Evolutionary conservation across 2,329 filamentous ascomycete species (phyloP).

Genomic region (Arthrobotrys entomopaga): DNA sequence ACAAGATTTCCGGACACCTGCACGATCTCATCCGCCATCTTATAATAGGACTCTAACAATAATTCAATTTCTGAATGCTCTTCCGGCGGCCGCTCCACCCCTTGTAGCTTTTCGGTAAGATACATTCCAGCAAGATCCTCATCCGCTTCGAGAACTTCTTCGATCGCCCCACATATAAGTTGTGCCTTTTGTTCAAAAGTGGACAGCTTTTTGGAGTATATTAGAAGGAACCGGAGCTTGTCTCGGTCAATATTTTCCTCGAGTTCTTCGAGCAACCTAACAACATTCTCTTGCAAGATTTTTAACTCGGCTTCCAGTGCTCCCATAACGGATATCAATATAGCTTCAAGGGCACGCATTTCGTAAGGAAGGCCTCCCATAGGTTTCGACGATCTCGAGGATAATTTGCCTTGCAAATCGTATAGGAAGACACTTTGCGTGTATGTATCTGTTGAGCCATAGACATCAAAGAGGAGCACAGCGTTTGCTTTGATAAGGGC

Average conservation of each 20-base stretch:
- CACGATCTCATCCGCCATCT: slow-evolving; percentile 96
- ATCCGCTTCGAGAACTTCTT: slow-evolving; percentile 93
- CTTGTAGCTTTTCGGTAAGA: slow-evolving; percentile 83
- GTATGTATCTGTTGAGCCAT: slow-evolving; percentile 92
- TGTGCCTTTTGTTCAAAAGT: slow-evolving; percentile 98
- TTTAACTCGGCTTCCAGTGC: slow-evolving; percentile 95
- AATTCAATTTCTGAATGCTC: slow-evolving; percentile 98
- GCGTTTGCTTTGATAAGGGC: slow-evolving; percentile 95
- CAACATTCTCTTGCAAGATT: slow-evolving; percentile 89
- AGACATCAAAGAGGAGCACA: slow-evolving; percentile 94
- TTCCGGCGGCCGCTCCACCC: slow-evolving; percentile 77
- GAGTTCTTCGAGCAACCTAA: slow-evolving; percentile 84
- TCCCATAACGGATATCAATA: slow-evolving; percentile 90
- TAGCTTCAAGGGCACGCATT: slow-evolving; percentile 93
- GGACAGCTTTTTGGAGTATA: slow-evolving; percentile 93
- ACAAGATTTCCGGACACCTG: slow-evolving; percentile 93
- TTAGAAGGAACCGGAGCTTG: slow-evolving; percentile 87
- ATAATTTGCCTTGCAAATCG: slow-evolving; percentile 87
- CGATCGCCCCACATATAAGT: slow-evolving; percentile 91
- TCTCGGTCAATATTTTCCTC: slow-evolving; percentile 97
- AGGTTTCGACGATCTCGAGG: slow-evolving; percentile 65
- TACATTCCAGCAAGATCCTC: slow-evolving; percentile 97
- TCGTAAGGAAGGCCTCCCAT: slow-evolving; percentile 84
- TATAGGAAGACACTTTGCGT: slow-evolving; percentile 98
- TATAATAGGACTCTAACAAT: slow-evolving; percentile 95